phyloP scores from a whole-genome alignment of 2,329 filamentous ascomycete species.

The Botrytis pseudocinerea region DNA sequence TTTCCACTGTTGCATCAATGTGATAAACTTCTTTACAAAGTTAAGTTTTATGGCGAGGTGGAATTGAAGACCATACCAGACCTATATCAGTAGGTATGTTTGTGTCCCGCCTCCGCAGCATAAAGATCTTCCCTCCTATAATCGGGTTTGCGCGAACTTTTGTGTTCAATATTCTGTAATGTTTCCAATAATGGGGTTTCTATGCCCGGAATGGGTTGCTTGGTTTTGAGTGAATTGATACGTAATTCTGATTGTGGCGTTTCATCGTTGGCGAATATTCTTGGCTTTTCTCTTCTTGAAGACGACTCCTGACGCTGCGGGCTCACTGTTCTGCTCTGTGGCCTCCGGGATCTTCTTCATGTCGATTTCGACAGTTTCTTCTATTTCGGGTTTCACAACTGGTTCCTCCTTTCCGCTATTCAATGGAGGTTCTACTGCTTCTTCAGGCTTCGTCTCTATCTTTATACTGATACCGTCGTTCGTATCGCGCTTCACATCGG shows the following conservation, averaged over 20 bases:
- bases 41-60: not conserved
- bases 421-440: not conserved
- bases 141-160: not conserved
- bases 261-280: constrained; percentile 59
- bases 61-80: not conserved
- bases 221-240: not conserved
- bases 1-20: not conserved
- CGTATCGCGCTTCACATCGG: constrained; percentile 32
- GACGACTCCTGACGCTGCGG: constrained; percentile 52
- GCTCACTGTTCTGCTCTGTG: constrained; percentile 23
- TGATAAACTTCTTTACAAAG: not conserved
- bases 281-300: constrained; percentile 81
- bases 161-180: not conserved
- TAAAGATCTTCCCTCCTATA: not conserved
- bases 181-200: not conserved
- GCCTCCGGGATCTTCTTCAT: constrained; percentile 7
- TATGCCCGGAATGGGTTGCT: not conserved
- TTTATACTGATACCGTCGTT: constrained; percentile 30
- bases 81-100: not conserved
- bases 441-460: constrained; percentile 27
- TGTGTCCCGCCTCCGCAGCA: not conserved
- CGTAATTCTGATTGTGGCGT: not conserved
- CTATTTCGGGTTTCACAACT: not conserved
- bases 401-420: constrained; percentile 5
- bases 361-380: not conserved